Evolutionary conservation across 257 asterid genomes (phyloP).

Genomic region (Pogostemon cablin): DNA sequence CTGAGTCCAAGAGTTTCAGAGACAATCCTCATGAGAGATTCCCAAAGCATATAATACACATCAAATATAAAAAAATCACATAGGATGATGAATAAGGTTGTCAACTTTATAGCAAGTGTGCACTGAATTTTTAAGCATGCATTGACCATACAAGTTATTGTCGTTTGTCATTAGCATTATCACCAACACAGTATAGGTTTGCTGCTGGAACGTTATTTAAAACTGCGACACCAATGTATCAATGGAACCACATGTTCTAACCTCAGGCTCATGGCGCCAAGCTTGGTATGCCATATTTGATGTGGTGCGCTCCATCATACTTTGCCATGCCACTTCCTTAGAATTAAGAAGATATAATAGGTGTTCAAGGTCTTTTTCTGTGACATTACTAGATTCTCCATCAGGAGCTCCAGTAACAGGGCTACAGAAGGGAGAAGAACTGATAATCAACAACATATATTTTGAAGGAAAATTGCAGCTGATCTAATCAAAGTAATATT

Average conservation of each 20-base stretch:
- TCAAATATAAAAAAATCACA: constrained; percentile 12
- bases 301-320: constrained; percentile 88
- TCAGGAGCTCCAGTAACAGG: constrained; percentile 46
- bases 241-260: constrained; percentile 39
- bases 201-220: constrained; percentile 31
- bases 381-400: constrained; percentile 50
- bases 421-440: constrained; percentile 42
- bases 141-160: not conserved
- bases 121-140: not conserved
- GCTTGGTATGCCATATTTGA: constrained; percentile 87
- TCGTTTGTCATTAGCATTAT: not conserved
- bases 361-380: constrained; percentile 74
- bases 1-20: not conserved
- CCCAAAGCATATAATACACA: not conserved
- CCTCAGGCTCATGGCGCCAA: constrained; percentile 97
- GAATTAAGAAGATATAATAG: constrained; percentile 64
- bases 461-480: not conserved
- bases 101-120: constrained; percentile 16
- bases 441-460: constrained; percentile 20
- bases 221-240: constrained; percentile 41
- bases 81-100: not conserved
- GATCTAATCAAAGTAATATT: constrained; percentile 1
- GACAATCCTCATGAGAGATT: constrained; percentile 10
- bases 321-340: constrained; percentile 84
- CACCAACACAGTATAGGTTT: not conserved